These are phyloP conservation scores for Atkinsonella hypoxylon DNA, from an alignment of 2,329 filamentous ascomycete genomes.

Conservation along the genomic window DNA sequence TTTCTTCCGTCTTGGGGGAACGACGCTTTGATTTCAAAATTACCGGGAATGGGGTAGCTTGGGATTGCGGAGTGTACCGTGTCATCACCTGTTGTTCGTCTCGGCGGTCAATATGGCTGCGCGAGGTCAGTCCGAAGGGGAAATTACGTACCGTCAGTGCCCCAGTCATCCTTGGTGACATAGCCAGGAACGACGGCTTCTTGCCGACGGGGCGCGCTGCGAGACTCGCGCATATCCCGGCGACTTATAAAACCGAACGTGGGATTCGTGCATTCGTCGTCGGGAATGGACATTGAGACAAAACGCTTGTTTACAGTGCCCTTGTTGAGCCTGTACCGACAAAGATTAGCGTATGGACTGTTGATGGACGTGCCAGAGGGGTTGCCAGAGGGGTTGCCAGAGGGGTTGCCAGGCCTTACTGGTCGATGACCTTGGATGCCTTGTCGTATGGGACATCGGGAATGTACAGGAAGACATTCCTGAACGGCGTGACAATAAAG, in stretches of 20 bases:
- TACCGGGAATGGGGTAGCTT: slow-evolving; percentile 33
- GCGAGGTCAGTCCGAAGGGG: not conserved
- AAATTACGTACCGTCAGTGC: slow-evolving; percentile 25
- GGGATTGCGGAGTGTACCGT: slow-evolving; percentile 37
- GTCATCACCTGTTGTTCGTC: slow-evolving; percentile 32
- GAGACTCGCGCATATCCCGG: slow-evolving; percentile 15
- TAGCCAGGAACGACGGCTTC: slow-evolving; percentile 37
- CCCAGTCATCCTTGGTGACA: slow-evolving; percentile 44
- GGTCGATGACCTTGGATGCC: slow-evolving; percentile 24
- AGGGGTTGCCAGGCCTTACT: slow-evolving; percentile 13
- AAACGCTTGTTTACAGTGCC: slow-evolving; percentile 24
- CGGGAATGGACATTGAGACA: slow-evolving; percentile 22
- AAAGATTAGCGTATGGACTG: not conserved
- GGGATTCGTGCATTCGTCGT: slow-evolving; percentile 38
- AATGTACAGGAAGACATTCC: slow-evolving; percentile 40
- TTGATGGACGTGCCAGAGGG: no score
- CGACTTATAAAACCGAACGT: slow-evolving; percentile 16
- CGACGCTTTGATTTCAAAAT: slow-evolving; percentile 35
- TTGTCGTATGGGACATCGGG: slow-evolving; percentile 35
- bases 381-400: no score
- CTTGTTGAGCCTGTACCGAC: slow-evolving; percentile 27
- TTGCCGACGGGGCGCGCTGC: slow-evolving; percentile 35
- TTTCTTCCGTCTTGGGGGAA: slow-evolving; percentile 30
- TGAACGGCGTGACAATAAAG: slow-evolving; percentile 45
- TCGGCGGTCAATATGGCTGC: not conserved